Percentiles rank a stretch among this genome's conserved stretches.
phyloP scores from a whole-genome alignment of 148 eudicot genomes.

The Arbutus unedo region DNA sequence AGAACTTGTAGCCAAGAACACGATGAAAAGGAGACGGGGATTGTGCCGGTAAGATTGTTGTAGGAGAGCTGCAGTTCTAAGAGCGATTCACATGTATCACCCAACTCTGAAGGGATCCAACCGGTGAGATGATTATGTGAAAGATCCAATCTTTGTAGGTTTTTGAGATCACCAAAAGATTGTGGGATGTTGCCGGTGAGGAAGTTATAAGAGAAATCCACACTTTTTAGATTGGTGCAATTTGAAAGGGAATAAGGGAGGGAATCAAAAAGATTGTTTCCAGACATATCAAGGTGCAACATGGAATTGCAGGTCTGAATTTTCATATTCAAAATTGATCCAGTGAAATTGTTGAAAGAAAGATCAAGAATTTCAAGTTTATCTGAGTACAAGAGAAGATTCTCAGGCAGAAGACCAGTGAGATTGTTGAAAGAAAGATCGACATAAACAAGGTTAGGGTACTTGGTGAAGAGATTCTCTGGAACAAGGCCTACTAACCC shows the following conservation, averaged over 20 bases:
- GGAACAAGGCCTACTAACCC: conserved; percentile 64
- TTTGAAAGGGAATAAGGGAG: conserved; percentile 38
- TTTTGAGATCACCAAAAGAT: conserved; percentile 42
- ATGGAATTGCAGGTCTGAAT: conserved; percentile 42
- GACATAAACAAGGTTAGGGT: conserved; percentile 48
- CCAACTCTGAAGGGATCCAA: conserved; percentile 58
- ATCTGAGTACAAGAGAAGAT: conserved; percentile 31
- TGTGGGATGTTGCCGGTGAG: conserved; percentile 56
- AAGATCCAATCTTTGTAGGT: conserved; percentile 63
- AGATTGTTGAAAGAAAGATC: conserved; percentile 70
- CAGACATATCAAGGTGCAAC: conserved; percentile 47
- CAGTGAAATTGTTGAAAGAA: conserved; percentile 51
- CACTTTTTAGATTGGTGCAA: conserved; percentile 42
- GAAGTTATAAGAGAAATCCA: conserved; percentile 56
- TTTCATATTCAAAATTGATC: conserved; percentile 31
- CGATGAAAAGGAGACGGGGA: conserved; percentile 56
- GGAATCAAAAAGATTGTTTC: conserved; percentile 42
- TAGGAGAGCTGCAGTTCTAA: conserved; percentile 52
- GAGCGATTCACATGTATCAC: conserved; percentile 62
- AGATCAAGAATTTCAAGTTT: conserved; percentile 62
- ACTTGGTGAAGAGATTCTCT: conserved; percentile 35
- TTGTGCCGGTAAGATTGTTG: conserved; percentile 67
- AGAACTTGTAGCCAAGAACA: conserved; percentile 68
- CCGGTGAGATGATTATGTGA: conserved; percentile 71
- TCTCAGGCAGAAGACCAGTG: conserved; percentile 48